Percentiles rank a stretch among this genome's conserved stretches.
Conservation (phyloP, 225 moss, liverwort and hornwort species). For the Physcomitrellopsis africana region DNA sequence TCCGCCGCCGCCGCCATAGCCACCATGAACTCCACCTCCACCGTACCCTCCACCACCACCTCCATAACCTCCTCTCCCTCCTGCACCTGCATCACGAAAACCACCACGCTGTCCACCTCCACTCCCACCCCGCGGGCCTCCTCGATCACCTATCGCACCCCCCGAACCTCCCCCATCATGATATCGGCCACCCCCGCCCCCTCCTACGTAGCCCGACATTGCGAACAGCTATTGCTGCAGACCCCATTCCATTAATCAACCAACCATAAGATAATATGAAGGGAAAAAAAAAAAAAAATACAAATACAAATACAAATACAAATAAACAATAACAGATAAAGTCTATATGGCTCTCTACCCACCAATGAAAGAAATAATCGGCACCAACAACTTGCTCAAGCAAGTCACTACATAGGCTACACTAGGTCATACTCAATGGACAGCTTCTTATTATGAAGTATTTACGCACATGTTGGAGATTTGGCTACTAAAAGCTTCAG, state of each 20-base stretch:
- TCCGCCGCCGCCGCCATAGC: slow-evolving; percentile 38
- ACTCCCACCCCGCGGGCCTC: no score
- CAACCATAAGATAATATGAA: neutral
- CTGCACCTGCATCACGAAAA: slow-evolving; percentile 8
- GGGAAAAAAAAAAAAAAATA: no score
- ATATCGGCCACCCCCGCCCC: slow-evolving; percentile 51
- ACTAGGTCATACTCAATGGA: no score
- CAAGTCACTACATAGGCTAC: no score
- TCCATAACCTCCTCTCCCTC: slow-evolving; percentile 37
- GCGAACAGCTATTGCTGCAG: neutral
- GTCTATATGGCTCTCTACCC: no score
- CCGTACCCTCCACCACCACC: slow-evolving; percentile 32
- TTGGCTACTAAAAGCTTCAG: no score
- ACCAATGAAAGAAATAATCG: no score
- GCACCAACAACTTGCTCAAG: no score
- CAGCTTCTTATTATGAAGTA: no score
- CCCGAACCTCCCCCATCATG: slow-evolving; percentile 52
- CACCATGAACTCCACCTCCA: slow-evolving; percentile 20
- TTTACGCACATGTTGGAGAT: no score
- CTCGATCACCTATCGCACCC: neutral
- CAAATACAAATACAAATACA: no score
- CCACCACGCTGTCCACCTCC: neutral
- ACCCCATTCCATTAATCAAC: slow-evolving; percentile 5
- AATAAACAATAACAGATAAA: no score
- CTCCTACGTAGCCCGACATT: slow-evolving; percentile 58